A percentile compares a stretch with the other conserved stretches of the same genome.
Evolutionary conservation across 2,329 filamentous ascomycete genomes (phyloP).

Genomic region (Rutstroemia sp.): DNA sequence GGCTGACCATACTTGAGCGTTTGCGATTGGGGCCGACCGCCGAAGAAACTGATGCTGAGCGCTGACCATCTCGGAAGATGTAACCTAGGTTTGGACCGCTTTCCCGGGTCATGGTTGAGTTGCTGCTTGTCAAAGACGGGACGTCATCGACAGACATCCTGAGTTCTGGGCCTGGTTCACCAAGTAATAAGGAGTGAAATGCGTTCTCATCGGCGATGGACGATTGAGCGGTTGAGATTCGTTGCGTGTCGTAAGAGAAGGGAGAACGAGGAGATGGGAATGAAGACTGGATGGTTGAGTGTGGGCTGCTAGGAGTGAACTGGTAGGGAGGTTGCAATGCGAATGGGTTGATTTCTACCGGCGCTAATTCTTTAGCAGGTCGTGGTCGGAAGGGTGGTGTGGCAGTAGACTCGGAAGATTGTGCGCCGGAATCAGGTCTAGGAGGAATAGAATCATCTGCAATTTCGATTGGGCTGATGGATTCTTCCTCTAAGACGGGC

Average conservation of each 20-base stretch:
- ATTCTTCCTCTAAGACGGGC: conserved; percentile 40
- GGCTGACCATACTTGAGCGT: conserved; percentile 67
- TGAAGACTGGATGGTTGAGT: conserved; percentile 47
- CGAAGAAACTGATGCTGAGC: conserved; percentile 55
- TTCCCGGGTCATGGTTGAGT: conserved; percentile 67
- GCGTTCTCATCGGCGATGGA: conserved; percentile 64
- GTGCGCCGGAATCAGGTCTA: conserved; percentile 28
- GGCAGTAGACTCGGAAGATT: conserved; percentile 29
- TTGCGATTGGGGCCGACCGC: conserved; percentile 56
- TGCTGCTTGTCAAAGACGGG: conserved; percentile 67
- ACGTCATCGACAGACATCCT: conserved; percentile 68
- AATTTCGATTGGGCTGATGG: conserved; percentile 32
- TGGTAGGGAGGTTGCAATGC: conserved; percentile 36
- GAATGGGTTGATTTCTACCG: conserved; percentile 42
- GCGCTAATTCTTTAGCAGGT: conserved; percentile 36
- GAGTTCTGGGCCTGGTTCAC: conserved; percentile 64
- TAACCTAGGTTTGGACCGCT: conserved; percentile 44
- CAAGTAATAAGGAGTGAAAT: conserved; percentile 64
- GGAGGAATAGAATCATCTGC: conserved; percentile 32
- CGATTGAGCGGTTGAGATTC: conserved; percentile 68
- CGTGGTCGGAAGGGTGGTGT: conserved; percentile 26
- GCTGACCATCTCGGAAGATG: conserved; percentile 47
- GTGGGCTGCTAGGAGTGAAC: conserved; percentile 52
- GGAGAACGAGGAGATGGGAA: conserved; percentile 60
- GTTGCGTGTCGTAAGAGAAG: conserved; percentile 62